Evolutionary conservation across 2,329 filamentous ascomycete species (phyloP).

Genomic region (Ilyonectria sp.): DNA sequence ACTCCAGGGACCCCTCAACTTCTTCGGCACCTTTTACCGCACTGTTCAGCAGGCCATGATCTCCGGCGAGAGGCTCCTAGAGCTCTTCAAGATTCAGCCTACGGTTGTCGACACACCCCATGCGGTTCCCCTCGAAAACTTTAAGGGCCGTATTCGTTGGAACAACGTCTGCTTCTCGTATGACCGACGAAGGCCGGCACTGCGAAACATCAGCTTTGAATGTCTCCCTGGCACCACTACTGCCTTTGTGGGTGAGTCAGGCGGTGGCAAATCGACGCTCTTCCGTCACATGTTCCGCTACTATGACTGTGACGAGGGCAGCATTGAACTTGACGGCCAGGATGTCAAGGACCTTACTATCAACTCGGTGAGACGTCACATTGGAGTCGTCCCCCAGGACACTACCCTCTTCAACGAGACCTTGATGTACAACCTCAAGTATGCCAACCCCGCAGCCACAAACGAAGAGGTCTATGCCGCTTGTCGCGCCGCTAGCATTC

Average conservation of each 20-base stretch:
- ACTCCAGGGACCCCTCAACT: conserved; percentile 85
- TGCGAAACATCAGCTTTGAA: conserved; percentile 87
- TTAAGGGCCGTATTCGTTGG: conserved; percentile 87
- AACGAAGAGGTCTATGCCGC: conserved; percentile 87
- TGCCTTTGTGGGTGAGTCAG: conserved; percentile 95
- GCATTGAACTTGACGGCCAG: conserved; percentile 86
- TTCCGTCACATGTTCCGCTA: conserved; percentile 97
- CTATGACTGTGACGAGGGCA: conserved; percentile 87
- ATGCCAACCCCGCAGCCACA: conserved; percentile 85
- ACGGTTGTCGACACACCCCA: conserved; percentile 86
- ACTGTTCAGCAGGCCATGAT: conserved; percentile 98
- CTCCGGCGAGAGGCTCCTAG: conserved; percentile 93
- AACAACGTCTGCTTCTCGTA: conserved; percentile 93
- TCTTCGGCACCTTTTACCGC: conserved; percentile 95
- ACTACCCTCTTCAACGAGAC: conserved; percentile 96
- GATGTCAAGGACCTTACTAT: conserved; percentile 91
- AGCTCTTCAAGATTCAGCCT: conserved; percentile 96
- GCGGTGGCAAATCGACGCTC: conserved; percentile 96
- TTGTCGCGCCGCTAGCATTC: conserved; percentile 89
- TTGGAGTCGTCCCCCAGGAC: conserved; percentile 97
- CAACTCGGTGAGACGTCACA: conserved; percentile 90
- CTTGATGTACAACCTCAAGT: conserved; percentile 94
- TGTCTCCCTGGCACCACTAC: conserved; percentile 93
- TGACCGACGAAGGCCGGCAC: conserved; percentile 85
- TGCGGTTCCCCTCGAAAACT: conserved; percentile 74